These are phyloP conservation scores for Talaromyces sp. DNA, from an alignment of 2,329 filamentous ascomycete genomes.

Conservation along the genomic window DNA sequence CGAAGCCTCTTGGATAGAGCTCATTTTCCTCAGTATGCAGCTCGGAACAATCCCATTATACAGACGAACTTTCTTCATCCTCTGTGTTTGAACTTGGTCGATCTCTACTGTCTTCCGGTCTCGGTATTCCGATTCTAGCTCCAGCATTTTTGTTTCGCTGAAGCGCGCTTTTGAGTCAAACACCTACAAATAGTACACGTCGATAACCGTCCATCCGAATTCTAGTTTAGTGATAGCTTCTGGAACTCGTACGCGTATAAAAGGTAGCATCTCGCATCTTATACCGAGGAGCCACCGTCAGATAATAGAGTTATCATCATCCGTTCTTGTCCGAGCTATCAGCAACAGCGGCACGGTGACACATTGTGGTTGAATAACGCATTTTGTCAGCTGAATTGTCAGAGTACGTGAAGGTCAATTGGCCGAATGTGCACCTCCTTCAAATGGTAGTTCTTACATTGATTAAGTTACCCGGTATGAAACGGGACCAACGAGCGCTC, in stretches of 20 bases:
- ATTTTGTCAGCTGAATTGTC: neutral
- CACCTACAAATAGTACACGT: neutral
- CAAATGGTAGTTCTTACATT: too few relatives aligned
- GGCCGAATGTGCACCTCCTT: too few relatives aligned
- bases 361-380: neutral
- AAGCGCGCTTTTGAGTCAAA: neutral
- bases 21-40: neutral
- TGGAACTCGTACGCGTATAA: neutral
- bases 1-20: slow-evolving; percentile 10
- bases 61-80: neutral
- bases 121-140: neutral
- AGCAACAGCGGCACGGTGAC: neutral
- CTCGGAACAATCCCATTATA: neutral
- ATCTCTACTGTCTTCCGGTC: neutral
- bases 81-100: neutral
- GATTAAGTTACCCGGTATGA: too few relatives aligned
- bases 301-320: too few relatives aligned
- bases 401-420: too few relatives aligned
- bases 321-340: neutral
- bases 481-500: too few relatives aligned
- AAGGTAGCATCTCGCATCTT: neutral
- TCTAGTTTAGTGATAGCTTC: neutral
- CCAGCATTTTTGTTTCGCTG: neutral
- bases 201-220: neutral
- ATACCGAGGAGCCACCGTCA: neutral